Evolutionary conservation across 352 stramenopile species (phyloP), one percentile per base, ranked within the genome.

Genomic region (Achlya hypogyna): DNA sequence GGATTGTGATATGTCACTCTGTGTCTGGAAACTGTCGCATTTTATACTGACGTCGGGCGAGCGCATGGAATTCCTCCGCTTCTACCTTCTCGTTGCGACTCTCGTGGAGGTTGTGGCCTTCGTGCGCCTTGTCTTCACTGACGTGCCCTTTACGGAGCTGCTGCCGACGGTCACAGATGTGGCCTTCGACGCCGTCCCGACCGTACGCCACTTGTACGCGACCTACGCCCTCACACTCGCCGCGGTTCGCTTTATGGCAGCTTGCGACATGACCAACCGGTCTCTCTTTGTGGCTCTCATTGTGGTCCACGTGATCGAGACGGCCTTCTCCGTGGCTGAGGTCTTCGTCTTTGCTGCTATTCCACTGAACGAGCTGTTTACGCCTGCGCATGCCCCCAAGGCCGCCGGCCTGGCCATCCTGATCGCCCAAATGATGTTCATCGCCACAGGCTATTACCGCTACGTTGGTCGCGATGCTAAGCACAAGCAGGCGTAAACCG

Each of bases 131-230:
- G 18, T 28, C 27, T 38, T 28, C 18, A 53, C 42, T 35, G 29
- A 51, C 22, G 45, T 22, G 5, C 59, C 59, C 18, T 28, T 66
- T 2, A 18, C 10, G 1, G 43, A 53, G 14, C 42, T 66, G 2
- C 4, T 25, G 35, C 59, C 59, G 3, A 53, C 59, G 1, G 29
- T 66, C 5, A 23, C 27, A 22, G 59, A 66, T 31, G 0, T 40
- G 10, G 14, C n/a, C 10, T 58, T 66, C 23, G 59, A 66, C 29
- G 25, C 35, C 5, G 35, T 66, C 10, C 59, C 59, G 2, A 27
- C 29, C 28, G 47, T 66, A n/a, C 59, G 59, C 29, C 35, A 40
- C n/a, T 9, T 66, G 6, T 66, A 52, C 29, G 59, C n/a, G 8
- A 10, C n/a, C 20, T 66, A 66, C 32, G 47, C 18, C 22, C 14